Evolutionary conservation across 2,329 filamentous ascomycete genomes (phyloP).

Genomic region (Fusarium nurragi): DNA sequence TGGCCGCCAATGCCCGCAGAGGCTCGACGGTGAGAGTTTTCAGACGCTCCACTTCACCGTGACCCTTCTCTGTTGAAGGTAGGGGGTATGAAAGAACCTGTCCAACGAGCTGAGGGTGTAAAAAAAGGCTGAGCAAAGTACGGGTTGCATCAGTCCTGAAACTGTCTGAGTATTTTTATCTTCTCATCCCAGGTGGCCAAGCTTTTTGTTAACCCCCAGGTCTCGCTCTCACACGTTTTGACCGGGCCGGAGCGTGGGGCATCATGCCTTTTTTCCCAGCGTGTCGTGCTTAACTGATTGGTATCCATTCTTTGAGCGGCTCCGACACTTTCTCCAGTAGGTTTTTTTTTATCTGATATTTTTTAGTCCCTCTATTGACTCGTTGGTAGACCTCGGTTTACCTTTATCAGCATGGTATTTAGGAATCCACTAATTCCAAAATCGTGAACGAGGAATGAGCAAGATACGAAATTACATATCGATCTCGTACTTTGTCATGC

Average conservation of each 20-base stretch:
- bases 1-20: constrained; percentile 36
- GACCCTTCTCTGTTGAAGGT: constrained; percentile 17
- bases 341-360: constrained; percentile 19
- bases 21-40: constrained; percentile 43
- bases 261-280: constrained; percentile 35
- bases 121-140: background rate
- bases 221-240: constrained; percentile 6
- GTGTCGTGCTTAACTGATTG: constrained; percentile 50
- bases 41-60: constrained; percentile 39
- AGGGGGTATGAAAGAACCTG: background rate
- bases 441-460: constrained; percentile 8
- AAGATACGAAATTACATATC: constrained; percentile 23
- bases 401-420: constrained; percentile 27
- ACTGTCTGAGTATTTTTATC: background rate
- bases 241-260: constrained; percentile 46
- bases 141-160: background rate
- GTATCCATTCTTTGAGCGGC: constrained; percentile 43
- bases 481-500: constrained; percentile 26
- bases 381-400: constrained; percentile 12
- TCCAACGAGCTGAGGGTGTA: background rate
- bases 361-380: constrained; percentile 26
- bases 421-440: background rate
- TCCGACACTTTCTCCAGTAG: constrained; percentile 24
- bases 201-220: background rate
- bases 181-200: background rate